Base-by-base conservation (phyloP, 2,329 filamentous ascomycete genomes). In the Xylariaceae sp. region DNA sequence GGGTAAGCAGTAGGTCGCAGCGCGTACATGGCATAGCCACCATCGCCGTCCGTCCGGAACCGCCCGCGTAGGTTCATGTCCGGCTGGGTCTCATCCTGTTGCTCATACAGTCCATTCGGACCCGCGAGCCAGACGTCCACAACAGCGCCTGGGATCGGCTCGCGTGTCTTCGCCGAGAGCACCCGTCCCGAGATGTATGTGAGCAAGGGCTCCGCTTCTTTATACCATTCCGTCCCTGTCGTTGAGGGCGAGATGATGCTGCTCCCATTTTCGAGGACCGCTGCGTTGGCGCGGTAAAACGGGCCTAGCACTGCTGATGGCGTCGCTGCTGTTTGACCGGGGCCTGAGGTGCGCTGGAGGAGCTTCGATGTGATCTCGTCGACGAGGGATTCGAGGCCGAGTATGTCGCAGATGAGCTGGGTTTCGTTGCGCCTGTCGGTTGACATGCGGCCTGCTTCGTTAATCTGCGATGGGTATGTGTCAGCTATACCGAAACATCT, bases 91-190 rank as follows among this genome's bases (percentile, higher is more conserved):
- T 76, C 69, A 53, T 90, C 86, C 65, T 90, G 86, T 66, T 89
- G 85, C 68, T 89, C 85, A 53, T 85, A 84, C 59, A 74, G 58
- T 7, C 79, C 72, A 58, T 92, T 91, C 23, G 87, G 85, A 0
- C 80, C 85, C 0, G 86, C 85, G 60, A 91, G 83, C 87, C 88
- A 93, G 42, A 91, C 76, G 59, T 92, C 87, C 27, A 93, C 74
- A 19, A 79, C 73, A 2, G 85, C 85, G 48, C 74, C 74, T 16
- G 76, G 72, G 36, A 92, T 71, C 0, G 85, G 83, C 64, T 79
- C 69, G 42, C 82, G 80, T 0, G 83, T 87, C 17, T 62, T 60
- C 40, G 77, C 79, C 54, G 79, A 76, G 2, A 75, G 57, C 2
- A 84, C 75, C 3, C 58, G 70, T 36, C 73, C 73, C n/a, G 67